Conservation (phyloP, 805 yeast species). For the Kodamaea fukazawae region DNA sequence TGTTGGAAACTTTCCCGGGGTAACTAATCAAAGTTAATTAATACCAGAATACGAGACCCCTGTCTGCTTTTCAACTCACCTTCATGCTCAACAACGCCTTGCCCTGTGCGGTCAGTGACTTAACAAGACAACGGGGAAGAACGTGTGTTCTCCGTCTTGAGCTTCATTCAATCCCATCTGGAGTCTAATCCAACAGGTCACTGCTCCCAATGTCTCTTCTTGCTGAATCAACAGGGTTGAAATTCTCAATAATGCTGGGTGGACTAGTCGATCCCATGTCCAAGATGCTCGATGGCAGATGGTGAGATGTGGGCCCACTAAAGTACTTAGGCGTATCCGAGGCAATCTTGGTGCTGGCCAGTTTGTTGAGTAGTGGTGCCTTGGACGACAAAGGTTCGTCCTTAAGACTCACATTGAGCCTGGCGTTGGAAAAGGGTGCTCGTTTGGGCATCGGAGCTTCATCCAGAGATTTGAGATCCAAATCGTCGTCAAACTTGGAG, state of each 20-base stretch:
- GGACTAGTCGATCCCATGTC: slow-evolving; percentile 3
- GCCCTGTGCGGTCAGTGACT: too few relatives aligned
- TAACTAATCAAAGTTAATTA: too few relatives aligned
- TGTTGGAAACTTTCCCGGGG: too few relatives aligned
- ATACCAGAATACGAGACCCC: too few relatives aligned
- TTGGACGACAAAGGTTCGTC: slow-evolving; percentile 14
- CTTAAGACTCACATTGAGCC: background rate
- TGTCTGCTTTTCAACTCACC: too few relatives aligned
- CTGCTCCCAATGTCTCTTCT: slow-evolving; percentile 7
- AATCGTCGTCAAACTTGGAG: slow-evolving; percentile 26
- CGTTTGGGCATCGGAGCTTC: background rate
- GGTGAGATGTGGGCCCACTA: slow-evolving; percentile 5
- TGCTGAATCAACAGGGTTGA: background rate
- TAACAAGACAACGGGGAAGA: too few relatives aligned
- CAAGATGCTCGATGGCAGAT: background rate
- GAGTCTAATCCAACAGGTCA: slow-evolving; percentile 6
- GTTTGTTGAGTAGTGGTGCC: slow-evolving; percentile 34
- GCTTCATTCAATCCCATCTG: too few relatives aligned
- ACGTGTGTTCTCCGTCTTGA: too few relatives aligned
- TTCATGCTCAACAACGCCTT: too few relatives aligned
- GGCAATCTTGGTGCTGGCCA: slow-evolving; percentile 26
- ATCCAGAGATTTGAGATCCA: slow-evolving; percentile 21
- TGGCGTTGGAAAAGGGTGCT: background rate
- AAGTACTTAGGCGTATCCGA: slow-evolving; percentile 4
- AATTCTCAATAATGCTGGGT: slow-evolving; percentile 8